Evolutionary conservation across 2,329 filamentous ascomycete genomes (phyloP).

Genomic region (Blastomyces emzantsi): DNA sequence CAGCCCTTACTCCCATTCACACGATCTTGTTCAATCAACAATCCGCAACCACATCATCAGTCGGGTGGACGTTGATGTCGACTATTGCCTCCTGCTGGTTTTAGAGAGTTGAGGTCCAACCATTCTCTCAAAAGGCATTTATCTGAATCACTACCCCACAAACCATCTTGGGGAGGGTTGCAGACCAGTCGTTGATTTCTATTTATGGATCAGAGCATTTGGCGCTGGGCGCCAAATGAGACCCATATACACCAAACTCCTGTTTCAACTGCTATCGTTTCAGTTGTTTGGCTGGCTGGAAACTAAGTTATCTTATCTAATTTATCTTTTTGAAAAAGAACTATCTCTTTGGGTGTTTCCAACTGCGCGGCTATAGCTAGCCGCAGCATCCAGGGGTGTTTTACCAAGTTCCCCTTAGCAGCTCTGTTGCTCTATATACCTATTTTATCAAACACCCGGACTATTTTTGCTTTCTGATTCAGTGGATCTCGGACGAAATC

Average conservation of each 20-base stretch:
- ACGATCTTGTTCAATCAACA: not conserved
- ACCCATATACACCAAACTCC: not conserved
- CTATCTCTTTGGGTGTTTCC: not conserved
- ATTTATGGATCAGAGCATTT: not conserved
- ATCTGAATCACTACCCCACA: not conserved
- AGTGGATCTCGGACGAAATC: not conserved
- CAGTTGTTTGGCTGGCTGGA: not conserved
- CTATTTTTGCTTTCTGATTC: not conserved
- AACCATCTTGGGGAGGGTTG: not conserved
- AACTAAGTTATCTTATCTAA: not conserved
- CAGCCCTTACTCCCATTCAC: too few relatives aligned
- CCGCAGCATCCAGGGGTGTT: not conserved
- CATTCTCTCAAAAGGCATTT: not conserved
- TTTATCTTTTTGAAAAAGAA: not conserved
- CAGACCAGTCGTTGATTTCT: not conserved
- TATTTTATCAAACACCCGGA: not conserved
- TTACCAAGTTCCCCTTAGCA: not conserved
- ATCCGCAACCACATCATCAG: not conserved
- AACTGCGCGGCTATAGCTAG: not conserved
- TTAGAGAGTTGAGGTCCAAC: not conserved
- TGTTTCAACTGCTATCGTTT: not conserved
- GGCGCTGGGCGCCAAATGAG: not conserved
- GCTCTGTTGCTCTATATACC: not conserved
- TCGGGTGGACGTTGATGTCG: not conserved
- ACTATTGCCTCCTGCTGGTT: not conserved